Evolutionary conservation across 2,329 filamentous ascomycete species (phyloP), one percentile per base, ranked within the genome.

Genomic region (Aspergillus pseudoglaucus): DNA sequence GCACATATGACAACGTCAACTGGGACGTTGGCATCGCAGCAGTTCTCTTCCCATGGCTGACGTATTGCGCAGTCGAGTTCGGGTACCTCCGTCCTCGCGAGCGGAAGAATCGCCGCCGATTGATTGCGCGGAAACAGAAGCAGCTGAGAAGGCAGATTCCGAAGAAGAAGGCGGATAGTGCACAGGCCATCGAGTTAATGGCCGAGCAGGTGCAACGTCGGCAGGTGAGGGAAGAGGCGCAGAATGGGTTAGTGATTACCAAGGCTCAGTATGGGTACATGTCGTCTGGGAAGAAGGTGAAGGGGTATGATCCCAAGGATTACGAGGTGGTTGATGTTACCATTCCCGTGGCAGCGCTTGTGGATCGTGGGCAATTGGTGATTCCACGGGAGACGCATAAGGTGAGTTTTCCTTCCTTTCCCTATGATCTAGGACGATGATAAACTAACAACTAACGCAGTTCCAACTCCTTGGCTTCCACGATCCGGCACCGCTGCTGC

Each of bases 401-500:
- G 58, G 69, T 71, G 46, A 54, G 60, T 49, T 10, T 49, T 10
- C 17, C 3, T 8, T 2, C 12, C 32, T 15, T 22, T 6, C 22
- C 17, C 22, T 22, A 22, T 22, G 3, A n/a, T n/a, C 22, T 5
- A 46, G 12, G 15, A 22, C 18, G 9, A 20, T 25, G 9, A 15
- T 12, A 7, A 33, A 39, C 59, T 65, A 45, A 68, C 45, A 15
- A 23, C 32, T 9, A 3, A 30, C 25, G 12, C 49, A 72, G 71
- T 68, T 66, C 48, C 61, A 71, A 53, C 66, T 73, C 17, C 51
- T 70, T 15, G 71, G 71, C 1, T 74, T 73, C 57, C 60, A 71
- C 47, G 71, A 74, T 42, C 71, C 71, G 17, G 68, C 68, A 5
- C 71, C 71, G 22, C 58, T 73, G 17, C 51, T 64, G 33, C 63